Conservation (phyloP, 208 protist genomes). For the Naegleria fowleri region DNA sequence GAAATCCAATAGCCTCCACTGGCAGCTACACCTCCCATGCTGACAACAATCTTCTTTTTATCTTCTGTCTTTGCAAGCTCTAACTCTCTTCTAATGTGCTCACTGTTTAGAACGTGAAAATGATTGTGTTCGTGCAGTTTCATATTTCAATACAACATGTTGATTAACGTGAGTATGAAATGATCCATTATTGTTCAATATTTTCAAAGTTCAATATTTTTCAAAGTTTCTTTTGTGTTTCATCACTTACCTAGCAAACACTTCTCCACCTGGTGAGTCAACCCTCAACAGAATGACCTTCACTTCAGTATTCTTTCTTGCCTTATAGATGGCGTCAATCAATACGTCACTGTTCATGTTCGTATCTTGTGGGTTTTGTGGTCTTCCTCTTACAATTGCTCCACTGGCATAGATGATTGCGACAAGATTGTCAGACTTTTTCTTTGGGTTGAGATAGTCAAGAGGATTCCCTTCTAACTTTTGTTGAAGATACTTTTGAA, state of each 20-base stretch:
- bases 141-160: too few species aligned
- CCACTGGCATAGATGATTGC: not conserved
- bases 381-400: not conserved
- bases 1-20: conserved; percentile 25
- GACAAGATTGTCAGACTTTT: not conserved
- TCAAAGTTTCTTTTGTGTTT: too few species aligned
- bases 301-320: conserved; percentile 1
- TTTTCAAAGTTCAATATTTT: too few species aligned
- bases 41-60: not conserved
- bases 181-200: too few species aligned
- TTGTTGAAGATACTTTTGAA: not conserved
- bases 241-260: not conserved
- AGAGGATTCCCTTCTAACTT: not conserved
- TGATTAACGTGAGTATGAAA: too few species aligned
- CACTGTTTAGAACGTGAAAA: not conserved
- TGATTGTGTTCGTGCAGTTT: too few species aligned
- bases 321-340: not conserved
- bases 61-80: not conserved
- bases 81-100: not conserved
- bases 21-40: not conserved
- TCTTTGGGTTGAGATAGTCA: not conserved
- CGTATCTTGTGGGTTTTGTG: not conserved
- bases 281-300: not conserved
- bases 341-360: not conserved
- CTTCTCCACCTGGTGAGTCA: conserved; percentile 4